Conservation (phyloP, 192 early-diverging fungal genomes). For the Chytriomyces confervae region DNA sequence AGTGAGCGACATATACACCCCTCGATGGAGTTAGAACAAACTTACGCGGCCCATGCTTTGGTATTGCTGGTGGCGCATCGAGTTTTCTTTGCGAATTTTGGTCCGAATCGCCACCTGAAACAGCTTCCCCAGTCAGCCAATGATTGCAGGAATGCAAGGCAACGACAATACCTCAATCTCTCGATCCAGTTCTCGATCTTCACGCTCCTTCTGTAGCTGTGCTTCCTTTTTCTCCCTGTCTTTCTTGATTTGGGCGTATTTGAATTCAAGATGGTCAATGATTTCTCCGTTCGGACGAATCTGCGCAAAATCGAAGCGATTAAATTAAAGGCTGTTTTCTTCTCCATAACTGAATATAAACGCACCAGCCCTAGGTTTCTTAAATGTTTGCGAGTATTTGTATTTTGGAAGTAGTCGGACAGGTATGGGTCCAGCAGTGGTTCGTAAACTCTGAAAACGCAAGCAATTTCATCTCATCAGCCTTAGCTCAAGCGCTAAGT, state of each 20-base stretch:
- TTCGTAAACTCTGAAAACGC: slow-evolving; percentile 47
- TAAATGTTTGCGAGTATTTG: slow-evolving; percentile 53
- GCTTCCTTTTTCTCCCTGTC: slow-evolving; percentile 51
- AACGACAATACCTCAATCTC: slow-evolving; percentile 55
- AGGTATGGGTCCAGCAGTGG: slow-evolving; percentile 61
- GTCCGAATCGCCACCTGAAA: slow-evolving; percentile 36
- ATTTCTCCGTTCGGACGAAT: slow-evolving; percentile 54
- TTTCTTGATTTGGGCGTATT: slow-evolving; percentile 58
- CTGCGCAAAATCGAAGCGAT: slow-evolving; percentile 30
- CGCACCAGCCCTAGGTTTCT: slow-evolving; percentile 54
- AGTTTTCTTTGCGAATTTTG: slow-evolving; percentile 32
- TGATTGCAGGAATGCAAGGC: neutral
- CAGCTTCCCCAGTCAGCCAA: neutral
- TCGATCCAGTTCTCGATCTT: slow-evolving; percentile 56
- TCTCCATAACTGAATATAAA: neutral
- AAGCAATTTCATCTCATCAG: neutral
- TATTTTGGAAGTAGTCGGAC: slow-evolving; percentile 61
- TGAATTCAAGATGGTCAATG: slow-evolving; percentile 54
- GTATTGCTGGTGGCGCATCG: slow-evolving; percentile 3
- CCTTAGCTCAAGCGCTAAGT: neutral
- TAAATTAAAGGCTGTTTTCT: neutral
- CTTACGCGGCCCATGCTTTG: slow-evolving; percentile 21
- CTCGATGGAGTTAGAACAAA: slow-evolving; percentile 8
- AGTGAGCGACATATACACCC: neutral
- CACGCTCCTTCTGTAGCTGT: slow-evolving; percentile 38